Evolutionary conservation across 345 rosid genomes (phyloP).

Genomic region (Clausena lansium): DNA sequence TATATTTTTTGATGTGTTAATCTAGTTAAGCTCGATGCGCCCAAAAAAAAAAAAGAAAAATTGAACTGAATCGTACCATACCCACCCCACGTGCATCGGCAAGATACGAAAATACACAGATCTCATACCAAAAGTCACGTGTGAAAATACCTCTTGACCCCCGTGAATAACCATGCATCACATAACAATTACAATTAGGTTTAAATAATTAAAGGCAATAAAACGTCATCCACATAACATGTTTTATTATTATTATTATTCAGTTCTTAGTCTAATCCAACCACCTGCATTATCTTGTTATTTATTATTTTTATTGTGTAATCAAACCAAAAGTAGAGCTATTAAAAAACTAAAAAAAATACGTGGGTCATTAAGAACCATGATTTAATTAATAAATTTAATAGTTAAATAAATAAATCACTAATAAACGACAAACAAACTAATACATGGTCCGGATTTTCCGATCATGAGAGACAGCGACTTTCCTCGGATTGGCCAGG

Average conservation of each 20-base stretch:
- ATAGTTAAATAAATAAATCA: too few species aligned
- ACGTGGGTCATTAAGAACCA: conserved; percentile 15
- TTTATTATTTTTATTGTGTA: too few species aligned
- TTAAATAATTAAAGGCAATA: not conserved
- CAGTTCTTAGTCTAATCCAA: not conserved
- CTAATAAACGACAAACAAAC: not conserved
- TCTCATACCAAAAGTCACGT: not conserved
- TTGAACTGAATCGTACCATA: too few species aligned
- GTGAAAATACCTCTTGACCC: not conserved
- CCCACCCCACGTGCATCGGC: not conserved
- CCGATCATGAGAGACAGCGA: not conserved
- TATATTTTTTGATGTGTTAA: too few species aligned
- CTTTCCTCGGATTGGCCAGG: not conserved
- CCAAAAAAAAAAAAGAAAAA: too few species aligned
- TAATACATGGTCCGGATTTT: conserved; percentile 20
- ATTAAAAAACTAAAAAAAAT: not conserved
- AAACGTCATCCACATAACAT: not conserved
- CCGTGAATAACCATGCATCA: not conserved
- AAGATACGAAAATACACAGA: not conserved
- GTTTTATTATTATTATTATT: too few species aligned
- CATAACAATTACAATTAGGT: not conserved
- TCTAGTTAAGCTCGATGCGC: too few species aligned
- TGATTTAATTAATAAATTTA: not conserved
- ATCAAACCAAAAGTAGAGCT: not conserved
- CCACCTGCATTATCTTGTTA: not conserved